These are phyloP conservation scores for Lathyrus aphaca DNA, from an alignment of 306 rosid species.

Conservation along the genomic window DNA sequence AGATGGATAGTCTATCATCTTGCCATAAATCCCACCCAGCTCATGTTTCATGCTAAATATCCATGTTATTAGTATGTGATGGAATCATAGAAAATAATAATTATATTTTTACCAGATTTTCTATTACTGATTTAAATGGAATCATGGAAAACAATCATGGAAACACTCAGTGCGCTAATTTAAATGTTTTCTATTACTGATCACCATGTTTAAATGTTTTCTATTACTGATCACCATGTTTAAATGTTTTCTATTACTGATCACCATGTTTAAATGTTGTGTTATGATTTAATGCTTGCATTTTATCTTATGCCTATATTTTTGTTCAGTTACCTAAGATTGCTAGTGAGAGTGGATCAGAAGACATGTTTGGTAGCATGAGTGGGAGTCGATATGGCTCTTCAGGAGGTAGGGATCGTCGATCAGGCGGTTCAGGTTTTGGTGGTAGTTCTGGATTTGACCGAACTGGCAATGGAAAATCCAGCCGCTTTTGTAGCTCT, in stretches of 20 bases:
- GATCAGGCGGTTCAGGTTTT: constrained; percentile 39
- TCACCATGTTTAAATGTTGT: neutral
- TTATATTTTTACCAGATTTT: too few species aligned
- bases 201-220: neutral
- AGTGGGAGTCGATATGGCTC: constrained; percentile 59
- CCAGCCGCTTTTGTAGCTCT: constrained; percentile 53
- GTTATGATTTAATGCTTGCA: constrained; percentile 35
- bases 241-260: neutral
- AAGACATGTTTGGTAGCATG: constrained; percentile 51
- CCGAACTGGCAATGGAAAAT: constrained; percentile 41
- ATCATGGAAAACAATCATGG: neutral
- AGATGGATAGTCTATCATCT: neutral
- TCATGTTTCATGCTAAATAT: too few species aligned
- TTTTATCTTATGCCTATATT: constrained; percentile 8
- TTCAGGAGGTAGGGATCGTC: constrained; percentile 51
- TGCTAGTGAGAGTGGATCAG: constrained; percentile 58
- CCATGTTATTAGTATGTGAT: too few species aligned
- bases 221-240: neutral
- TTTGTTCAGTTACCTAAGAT: constrained; percentile 75
- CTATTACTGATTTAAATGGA: neutral
- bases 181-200: neutral
- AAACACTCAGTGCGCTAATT: neutral
- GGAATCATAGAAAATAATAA: too few species aligned
- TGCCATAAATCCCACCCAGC: too few species aligned
- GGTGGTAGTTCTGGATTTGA: constrained; percentile 44